Evolutionary conservation across 2,329 filamentous ascomycete species (phyloP).

Genomic region (Alternaria consortialis): DNA sequence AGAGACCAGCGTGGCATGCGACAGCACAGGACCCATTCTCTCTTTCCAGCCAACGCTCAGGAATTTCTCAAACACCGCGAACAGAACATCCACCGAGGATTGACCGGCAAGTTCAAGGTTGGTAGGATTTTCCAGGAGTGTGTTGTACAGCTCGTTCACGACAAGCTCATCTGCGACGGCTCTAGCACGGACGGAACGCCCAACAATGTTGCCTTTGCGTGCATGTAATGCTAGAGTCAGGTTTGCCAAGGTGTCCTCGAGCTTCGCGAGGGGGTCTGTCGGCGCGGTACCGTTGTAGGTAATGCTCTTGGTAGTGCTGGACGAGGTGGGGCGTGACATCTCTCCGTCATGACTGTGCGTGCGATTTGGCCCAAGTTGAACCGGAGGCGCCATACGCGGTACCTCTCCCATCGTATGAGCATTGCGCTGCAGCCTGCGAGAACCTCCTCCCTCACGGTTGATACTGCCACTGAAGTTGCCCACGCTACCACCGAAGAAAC

Average conservation of each 20-base stretch:
- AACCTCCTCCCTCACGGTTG: conserved; percentile 25
- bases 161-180: conserved; percentile 75
- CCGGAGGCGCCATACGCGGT: conserved; percentile 46
- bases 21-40: conserved; percentile 85
- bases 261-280: conserved; percentile 63
- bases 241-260: conserved; percentile 86
- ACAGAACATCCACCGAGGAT: conserved; percentile 81
- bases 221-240: conserved; percentile 84
- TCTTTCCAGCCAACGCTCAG: conserved; percentile 86
- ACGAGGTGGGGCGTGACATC: conserved; percentile 44
- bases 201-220: conserved; percentile 86
- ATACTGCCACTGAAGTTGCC: conserved; percentile 44
- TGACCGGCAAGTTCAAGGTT: conserved; percentile 80
- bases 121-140: conserved; percentile 81
- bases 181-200: conserved; percentile 76
- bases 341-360: conserved; percentile 49
- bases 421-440: conserved; percentile 47
- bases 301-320: conserved; percentile 45
- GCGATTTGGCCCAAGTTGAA: conserved; percentile 48
- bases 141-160: conserved; percentile 91
- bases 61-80: conserved; percentile 94
- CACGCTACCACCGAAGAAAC: conserved; percentile 72
- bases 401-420: conserved; percentile 48
- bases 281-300: conserved; percentile 38
- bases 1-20: conserved; percentile 72